These are phyloP conservation scores for Pelargonium fulgidum DNA, from an alignment of 441 rosid species.

Conservation along the genomic window DNA sequence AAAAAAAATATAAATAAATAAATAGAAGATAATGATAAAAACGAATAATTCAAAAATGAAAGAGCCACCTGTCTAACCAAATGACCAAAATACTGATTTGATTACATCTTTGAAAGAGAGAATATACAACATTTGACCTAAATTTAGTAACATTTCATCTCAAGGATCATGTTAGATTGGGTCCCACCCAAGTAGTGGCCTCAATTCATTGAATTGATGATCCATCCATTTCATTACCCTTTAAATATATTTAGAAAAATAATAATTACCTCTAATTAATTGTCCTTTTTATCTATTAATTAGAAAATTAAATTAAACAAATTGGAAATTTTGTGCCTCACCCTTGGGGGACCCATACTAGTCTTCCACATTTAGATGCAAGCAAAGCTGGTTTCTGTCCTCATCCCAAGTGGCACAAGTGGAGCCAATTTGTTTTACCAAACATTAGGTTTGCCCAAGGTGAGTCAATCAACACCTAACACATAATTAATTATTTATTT, in stretches of 20 bases:
- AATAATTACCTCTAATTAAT: background rate
- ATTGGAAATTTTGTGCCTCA: background rate
- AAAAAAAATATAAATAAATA: no score
- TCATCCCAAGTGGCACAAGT: background rate
- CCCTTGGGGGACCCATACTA: background rate
- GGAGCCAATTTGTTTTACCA: background rate
- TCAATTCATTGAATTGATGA: background rate
- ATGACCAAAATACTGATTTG: conserved; percentile 15
- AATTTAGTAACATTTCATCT: conserved; percentile 7
- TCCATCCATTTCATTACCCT: background rate
- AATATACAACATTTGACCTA: conserved; percentile 19
- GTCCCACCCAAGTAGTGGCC: background rate
- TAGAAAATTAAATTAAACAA: background rate
- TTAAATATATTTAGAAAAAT: no score
- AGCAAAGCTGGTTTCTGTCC: background rate
- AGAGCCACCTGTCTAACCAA: conserved; percentile 20
- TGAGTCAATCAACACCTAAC: conserved; percentile 1
- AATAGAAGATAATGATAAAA: background rate
- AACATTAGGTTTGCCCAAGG: background rate
- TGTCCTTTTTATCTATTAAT: background rate
- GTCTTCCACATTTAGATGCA: background rate
- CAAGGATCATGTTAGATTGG: conserved; percentile 1
- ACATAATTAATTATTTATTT: background rate
- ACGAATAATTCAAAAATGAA: conserved; percentile 15
- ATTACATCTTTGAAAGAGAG: conserved; percentile 16